Percentiles rank a stretch among this genome's conserved stretches.
Evolutionary conservation across 108 stramenopile species (phyloP).

Genomic region (Fragilaria crotonensis): DNA sequence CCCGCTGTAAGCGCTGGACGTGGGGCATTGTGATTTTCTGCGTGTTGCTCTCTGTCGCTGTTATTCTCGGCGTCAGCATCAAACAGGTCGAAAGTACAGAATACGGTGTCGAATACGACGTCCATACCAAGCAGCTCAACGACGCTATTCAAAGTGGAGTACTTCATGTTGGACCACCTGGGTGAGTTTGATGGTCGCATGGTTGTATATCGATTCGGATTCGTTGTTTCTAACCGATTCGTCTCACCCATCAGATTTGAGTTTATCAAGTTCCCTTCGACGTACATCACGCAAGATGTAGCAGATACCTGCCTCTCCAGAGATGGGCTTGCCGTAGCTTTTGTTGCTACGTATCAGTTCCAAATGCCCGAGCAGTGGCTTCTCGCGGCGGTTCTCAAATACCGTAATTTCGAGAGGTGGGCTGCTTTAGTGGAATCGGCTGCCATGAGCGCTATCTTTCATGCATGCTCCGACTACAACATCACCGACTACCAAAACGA

Average conservation of each 20-base stretch:
- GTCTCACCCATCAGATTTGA: constrained; percentile 10
- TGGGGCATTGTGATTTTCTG: constrained; percentile 5
- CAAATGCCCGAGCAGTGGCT: constrained; percentile 30
- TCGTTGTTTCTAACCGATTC: constrained; percentile 1
- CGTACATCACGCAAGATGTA: constrained; percentile 28
- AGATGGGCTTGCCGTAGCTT: constrained; percentile 33
- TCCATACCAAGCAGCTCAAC: constrained; percentile 28
- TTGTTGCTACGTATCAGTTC: constrained; percentile 41
- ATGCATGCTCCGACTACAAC: constrained; percentile 25
- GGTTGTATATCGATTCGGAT: not conserved
- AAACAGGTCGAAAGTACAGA: constrained; percentile 28
- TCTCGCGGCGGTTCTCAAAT: constrained; percentile 25
- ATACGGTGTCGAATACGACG: constrained; percentile 33
- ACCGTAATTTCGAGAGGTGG: constrained; percentile 36
- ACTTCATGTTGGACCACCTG: constrained; percentile 16
- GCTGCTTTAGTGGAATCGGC: constrained; percentile 23
- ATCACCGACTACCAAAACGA: constrained; percentile 27
- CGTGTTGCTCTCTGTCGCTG: constrained; percentile 11
- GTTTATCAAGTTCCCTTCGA: constrained; percentile 54
- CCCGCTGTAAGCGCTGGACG: not conserved
- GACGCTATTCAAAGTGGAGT: constrained; percentile 27
- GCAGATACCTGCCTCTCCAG: constrained; percentile 29
- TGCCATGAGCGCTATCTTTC: constrained; percentile 30
- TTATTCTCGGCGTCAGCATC: constrained; percentile 23
- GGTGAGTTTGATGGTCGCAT: not conserved